Evolutionary conservation across 345 rosid genomes (phyloP), one percentile per base, ranked within the genome.

Genomic region (Alliaria petiolata): DNA sequence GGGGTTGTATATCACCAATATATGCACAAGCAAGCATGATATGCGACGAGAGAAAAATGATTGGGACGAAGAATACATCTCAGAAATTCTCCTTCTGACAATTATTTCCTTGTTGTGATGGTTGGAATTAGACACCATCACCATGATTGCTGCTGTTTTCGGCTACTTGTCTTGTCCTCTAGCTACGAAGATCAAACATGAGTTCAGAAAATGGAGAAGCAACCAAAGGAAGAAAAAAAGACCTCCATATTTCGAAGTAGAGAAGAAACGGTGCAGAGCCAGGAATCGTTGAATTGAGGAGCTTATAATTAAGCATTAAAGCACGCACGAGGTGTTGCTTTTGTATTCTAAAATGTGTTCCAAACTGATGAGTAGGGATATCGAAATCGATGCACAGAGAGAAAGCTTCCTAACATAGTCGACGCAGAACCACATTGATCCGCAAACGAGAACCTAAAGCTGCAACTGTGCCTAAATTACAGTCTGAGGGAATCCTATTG

Each of bases 81-180:
- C 87, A 51, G 84, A 72, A 28, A 95, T 85, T 72, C 85, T 85
- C 81, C 85, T 83, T 76, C 99, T 85, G 64, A 87, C 79, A 55
- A 81, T 40, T 15, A 91, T 83, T 81, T 91, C 97, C 82, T 74
- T 89, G 75, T 65, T 77, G 40, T 84, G 87, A 49, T 86, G 85
- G 51, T 75, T 89, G 56, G 76, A 76, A 70, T 83, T 76, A 16
- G 83, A 55, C 35, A 83, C 81, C 67, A 84, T 81, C 87, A 87
- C 80, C 80, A 76, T 76, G 40, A 47, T 34, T 63, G 7, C 62
- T 49, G 61, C 71, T 38, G 35, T 19, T 15, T n/a, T 49, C 1
- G 17, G 31, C 74, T 44, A 61, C 63, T 67, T 60, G 57, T 52
- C 69, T 33, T 53, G 14, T 26, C 57, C 52, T 54, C 45, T 35